phyloP scores from a whole-genome alignment of 495 filamentous ascomycete genomes.

The Penicillium simplicissimum region DNA sequence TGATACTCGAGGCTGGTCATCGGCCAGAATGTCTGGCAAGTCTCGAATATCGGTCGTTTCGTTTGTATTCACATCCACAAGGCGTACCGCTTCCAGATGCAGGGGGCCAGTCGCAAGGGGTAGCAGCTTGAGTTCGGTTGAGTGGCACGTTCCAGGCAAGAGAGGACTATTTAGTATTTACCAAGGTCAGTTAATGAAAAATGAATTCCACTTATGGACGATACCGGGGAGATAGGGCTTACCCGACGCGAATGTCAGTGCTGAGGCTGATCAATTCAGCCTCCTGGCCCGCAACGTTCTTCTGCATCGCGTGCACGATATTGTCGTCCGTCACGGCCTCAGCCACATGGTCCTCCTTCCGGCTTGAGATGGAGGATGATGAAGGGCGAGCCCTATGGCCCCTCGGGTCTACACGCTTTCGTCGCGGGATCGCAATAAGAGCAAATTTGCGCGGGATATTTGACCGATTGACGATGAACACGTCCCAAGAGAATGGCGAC shows the following conservation, averaged over 20 bases:
- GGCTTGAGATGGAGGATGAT: constrained; percentile 44
- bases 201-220: not conserved
- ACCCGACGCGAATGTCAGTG: constrained; percentile 82
- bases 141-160: constrained; percentile 75
- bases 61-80: constrained; percentile 78
- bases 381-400: constrained; percentile 55
- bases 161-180: constrained; percentile 58
- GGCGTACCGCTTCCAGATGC: constrained; percentile 73
- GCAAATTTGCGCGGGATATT: constrained; percentile 70
- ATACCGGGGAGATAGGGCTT: constrained; percentile 26
- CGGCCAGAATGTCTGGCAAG: constrained; percentile 70
- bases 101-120: constrained; percentile 75
- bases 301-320: constrained; percentile 80
- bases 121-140: constrained; percentile 76
- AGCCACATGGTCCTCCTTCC: constrained; percentile 56
- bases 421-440: constrained; percentile 74
- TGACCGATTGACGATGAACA: constrained; percentile 86
- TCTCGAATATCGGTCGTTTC: constrained; percentile 82
- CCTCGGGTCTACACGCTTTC: constrained; percentile 67
- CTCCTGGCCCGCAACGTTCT: constrained; percentile 66
- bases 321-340: constrained; percentile 85
- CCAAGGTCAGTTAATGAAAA: not conserved
- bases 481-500: constrained; percentile 78
- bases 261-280: constrained; percentile 79
- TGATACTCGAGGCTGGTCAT: constrained; percentile 32